Conservation (phyloP, 75 land plant species). For the Isoetes taiwanensis region DNA sequence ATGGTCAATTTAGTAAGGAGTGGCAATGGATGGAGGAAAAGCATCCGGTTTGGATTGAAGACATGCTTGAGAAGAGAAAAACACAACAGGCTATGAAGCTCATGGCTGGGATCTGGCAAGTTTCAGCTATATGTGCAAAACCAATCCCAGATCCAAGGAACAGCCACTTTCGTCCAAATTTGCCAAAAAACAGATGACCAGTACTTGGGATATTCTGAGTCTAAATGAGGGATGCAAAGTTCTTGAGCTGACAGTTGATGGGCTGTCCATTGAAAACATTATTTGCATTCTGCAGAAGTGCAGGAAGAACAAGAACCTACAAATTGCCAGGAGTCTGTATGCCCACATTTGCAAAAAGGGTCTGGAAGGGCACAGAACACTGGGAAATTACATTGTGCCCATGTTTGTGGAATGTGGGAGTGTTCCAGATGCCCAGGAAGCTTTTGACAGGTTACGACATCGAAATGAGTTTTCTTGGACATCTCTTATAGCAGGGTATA, state of each 20-base stretch:
- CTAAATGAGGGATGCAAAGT: too few species aligned
- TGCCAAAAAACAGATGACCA: too few species aligned
- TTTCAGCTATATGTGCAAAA: too few species aligned
- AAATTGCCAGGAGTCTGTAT: neutral
- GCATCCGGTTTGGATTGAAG: too few species aligned
- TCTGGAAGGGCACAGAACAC: neutral
- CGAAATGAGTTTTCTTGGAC: neutral
- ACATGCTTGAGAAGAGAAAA: too few species aligned
- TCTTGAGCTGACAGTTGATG: neutral
- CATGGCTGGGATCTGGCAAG: too few species aligned
- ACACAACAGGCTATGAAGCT: too few species aligned
- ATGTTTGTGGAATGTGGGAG: conserved; percentile 7
- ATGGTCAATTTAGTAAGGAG: too few species aligned
- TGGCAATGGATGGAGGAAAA: too few species aligned
- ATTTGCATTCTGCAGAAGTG: neutral
- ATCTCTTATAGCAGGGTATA: neutral
- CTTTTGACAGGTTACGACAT: neutral
- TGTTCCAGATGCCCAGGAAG: neutral
- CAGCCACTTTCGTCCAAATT: too few species aligned
- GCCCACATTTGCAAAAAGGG: neutral
- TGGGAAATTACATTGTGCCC: neutral
- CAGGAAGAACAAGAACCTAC: neutral
- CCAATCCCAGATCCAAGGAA: too few species aligned
- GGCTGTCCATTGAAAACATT: neutral
- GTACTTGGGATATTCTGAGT: too few species aligned